Base-by-base conservation (phyloP, 2,329 filamentous ascomycete species). In the Blastomyces gilchristii region DNA sequence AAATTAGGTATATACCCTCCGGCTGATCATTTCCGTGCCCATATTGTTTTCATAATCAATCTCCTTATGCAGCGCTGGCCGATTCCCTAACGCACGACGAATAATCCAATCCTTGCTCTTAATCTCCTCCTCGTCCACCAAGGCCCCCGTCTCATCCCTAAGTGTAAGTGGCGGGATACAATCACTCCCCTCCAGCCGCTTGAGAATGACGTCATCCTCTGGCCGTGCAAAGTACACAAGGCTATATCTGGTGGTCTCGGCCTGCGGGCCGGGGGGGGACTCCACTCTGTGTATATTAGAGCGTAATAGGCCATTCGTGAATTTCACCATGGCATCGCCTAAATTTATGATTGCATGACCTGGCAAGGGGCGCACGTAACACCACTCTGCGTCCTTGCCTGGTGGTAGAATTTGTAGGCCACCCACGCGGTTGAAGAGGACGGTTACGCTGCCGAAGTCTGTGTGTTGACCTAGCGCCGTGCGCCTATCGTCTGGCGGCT, bases 341-440 rank as follows among this genome's bases (percentile, higher is more conserved):
- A 79, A 68, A 61, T 79, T 79, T 54, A 79, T 69, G 37, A 79
- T 75, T 0, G 74, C 78, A 63, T 80, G 79, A 0, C 79, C 78
- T 0, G 77, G 76, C 0, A 83, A 66, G 0, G 83, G 82, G 22
- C 77, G 75, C 0, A 85, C 81, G 65, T 81, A 85, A 18, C 75
- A 72, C 82, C 82, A 85, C 37, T 76, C 70, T 11, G 72, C 72
- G 61, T 74, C 73, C 3, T 67, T 66, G 0, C 71, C 71, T 0
- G 80, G 80, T 0, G 78, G 76, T 2, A 80, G 73, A 3, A 84
- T 79, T 68, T 84, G 82, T 8, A 85, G 73, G 0, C 82, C 82
- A 0, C 82, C 82, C 1, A 84, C 70, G 0, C 80, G 76, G 70
- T 84, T 85, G 71, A 84, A 83, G 1, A 85, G 75, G 5, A 85